Evolutionary conservation across 2,329 filamentous ascomycete genomes (phyloP).

Genomic region (Epichloe brachyelytri): DNA sequence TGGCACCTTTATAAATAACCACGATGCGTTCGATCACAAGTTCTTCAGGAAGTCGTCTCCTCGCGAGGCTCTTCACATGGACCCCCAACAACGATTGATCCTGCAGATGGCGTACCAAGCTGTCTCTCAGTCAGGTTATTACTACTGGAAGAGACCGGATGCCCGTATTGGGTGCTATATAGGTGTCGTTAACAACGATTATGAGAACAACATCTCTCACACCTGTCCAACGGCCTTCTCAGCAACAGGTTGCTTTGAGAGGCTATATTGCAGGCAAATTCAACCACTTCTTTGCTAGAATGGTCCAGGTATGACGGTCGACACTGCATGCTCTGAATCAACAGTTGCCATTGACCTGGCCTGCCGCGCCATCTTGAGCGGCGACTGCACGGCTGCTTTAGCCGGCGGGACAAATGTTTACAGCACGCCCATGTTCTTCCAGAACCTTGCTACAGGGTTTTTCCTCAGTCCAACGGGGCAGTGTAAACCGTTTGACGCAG

Average conservation of each 20-base stretch:
- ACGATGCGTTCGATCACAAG: constrained; percentile 51
- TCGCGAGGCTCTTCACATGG: constrained; percentile 45
- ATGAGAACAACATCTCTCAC: constrained; percentile 1
- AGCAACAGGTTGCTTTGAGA: neutral
- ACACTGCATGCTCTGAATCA: constrained; percentile 6
- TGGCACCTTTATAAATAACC: constrained; percentile 40
- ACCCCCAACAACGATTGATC: constrained; percentile 26
- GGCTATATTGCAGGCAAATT: constrained; percentile 4
- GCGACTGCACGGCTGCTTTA: constrained; percentile 49
- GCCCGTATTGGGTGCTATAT: constrained; percentile 2
- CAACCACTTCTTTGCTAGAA: constrained; percentile 2
- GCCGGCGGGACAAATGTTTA: constrained; percentile 49
- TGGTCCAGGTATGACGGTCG: constrained; percentile 4
- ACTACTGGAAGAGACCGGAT: neutral
- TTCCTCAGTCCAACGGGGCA: constrained; percentile 28
- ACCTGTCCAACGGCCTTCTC: neutral
- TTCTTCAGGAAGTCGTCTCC: constrained; percentile 66
- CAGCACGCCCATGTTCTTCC: constrained; percentile 8
- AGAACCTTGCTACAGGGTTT: constrained; percentile 11
- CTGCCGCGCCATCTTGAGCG: constrained; percentile 2
- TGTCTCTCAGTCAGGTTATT: neutral
- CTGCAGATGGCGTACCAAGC: constrained; percentile 1
- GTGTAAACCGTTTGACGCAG: constrained; percentile 6
- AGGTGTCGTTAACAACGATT: constrained; percentile 3
- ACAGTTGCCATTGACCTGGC: constrained; percentile 2